phyloP scores from a whole-genome alignment of 148 eudicot species.

The Chenopodium quinoa region DNA sequence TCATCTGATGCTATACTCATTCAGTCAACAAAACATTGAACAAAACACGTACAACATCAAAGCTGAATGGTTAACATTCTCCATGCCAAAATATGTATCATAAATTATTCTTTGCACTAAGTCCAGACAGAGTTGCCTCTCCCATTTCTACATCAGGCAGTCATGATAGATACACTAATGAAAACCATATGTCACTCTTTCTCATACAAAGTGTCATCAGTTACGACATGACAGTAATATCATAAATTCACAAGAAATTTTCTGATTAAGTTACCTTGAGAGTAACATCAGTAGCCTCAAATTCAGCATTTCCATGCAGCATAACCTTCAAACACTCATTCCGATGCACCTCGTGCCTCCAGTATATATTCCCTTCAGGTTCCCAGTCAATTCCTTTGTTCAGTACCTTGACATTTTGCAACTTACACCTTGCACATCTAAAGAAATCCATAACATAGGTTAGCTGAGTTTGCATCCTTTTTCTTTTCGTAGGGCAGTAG shows the following conservation, averaged over 20 bases:
- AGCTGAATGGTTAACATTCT: neutral
- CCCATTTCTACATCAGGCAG: neutral
- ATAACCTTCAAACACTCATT: conserved; percentile 63
- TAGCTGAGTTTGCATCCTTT: conserved; percentile 2
- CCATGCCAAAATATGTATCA: neutral
- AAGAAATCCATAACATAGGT: conserved; percentile 25
- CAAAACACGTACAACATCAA: neutral
- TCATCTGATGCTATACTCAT: neutral
- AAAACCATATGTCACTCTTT: neutral
- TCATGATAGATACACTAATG: neutral
- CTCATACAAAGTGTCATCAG: neutral
- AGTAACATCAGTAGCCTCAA: conserved; percentile 83
- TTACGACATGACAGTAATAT: neutral
- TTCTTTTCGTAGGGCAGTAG: neutral
- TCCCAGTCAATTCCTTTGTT: conserved; percentile 93
- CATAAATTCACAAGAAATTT: neutral
- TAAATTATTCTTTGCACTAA: neutral
- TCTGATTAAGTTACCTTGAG: conserved; percentile 53
- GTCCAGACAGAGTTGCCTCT: neutral
- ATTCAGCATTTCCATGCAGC: conserved; percentile 97
- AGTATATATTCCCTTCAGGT: conserved; percentile 57
- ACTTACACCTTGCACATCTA: conserved; percentile 91
- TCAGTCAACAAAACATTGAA: neutral
- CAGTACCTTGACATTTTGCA: conserved; percentile 72
- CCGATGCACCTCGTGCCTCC: conserved; percentile 86